Percentiles rank a stretch among this genome's conserved stretches.
Evolutionary conservation across 1,139 yeast species (phyloP).

Genomic region (Geotrichum histeridarum): DNA sequence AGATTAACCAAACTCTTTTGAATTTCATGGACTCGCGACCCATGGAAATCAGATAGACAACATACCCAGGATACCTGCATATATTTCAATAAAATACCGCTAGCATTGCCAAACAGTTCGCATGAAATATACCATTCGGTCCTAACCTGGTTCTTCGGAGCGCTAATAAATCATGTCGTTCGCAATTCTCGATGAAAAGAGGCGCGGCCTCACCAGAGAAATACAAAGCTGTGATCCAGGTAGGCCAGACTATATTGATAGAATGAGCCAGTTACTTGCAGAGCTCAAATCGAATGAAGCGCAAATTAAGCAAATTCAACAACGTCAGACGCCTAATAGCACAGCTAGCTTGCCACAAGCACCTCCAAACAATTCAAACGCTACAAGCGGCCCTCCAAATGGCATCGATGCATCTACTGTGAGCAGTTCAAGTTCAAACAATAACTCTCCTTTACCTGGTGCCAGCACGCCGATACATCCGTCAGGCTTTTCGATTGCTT

Average conservation of each 20-base stretch:
- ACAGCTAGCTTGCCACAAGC: not conserved
- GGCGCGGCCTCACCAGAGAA: constrained; percentile 1
- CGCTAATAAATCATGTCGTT: constrained; percentile 3
- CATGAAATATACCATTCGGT: too few species aligned
- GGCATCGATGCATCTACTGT: not conserved
- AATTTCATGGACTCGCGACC: too few species aligned
- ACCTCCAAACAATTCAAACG: not conserved
- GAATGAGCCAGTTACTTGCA: constrained; percentile 4
- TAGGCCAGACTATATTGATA: not conserved
- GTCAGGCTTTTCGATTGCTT: too few species aligned
- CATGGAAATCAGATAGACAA: too few species aligned
- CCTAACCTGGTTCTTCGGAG: too few species aligned
- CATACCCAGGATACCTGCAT: too few species aligned
- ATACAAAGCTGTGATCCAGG: constrained; percentile 9
- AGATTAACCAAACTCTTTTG: too few species aligned
- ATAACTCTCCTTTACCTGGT: too few species aligned
- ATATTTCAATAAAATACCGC: too few species aligned
- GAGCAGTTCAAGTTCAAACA: not conserved
- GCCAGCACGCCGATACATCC: too few species aligned
- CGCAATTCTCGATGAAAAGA: not conserved
- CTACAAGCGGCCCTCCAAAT: not conserved
- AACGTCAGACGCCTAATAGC: not conserved
- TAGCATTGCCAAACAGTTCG: too few species aligned
- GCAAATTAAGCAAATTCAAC: not conserved
- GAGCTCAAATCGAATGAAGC: constrained; percentile 4